Evolutionary conservation across 129 eudicot genomes (phyloP).

Genomic region (Escallonia rubra): DNA sequence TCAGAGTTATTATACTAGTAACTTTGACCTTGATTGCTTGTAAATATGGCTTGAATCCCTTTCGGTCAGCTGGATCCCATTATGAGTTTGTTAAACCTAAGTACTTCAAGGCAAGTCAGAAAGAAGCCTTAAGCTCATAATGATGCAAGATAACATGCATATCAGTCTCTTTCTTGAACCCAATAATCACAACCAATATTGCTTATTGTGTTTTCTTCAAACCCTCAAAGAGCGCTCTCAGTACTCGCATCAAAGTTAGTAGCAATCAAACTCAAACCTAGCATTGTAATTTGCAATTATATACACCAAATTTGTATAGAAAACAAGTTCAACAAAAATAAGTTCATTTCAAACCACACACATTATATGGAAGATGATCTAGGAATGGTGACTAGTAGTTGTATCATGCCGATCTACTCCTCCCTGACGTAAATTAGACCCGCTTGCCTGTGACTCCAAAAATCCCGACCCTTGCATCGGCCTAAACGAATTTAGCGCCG

Average conservation of each 20-base stretch:
- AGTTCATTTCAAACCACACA: slow-evolving; percentile 6
- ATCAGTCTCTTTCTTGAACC: neutral
- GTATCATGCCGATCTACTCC: slow-evolving; percentile 13
- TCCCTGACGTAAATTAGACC: neutral
- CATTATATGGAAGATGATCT: neutral
- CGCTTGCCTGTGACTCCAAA: slow-evolving; percentile 15
- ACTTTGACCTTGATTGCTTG: no score
- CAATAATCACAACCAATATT: neutral
- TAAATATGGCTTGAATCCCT: no score
- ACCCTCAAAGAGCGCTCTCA: neutral
- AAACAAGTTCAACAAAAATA: neutral
- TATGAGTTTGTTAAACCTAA: neutral
- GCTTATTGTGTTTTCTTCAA: neutral
- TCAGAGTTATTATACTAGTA: no score
- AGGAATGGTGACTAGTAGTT: neutral
- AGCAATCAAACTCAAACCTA: slow-evolving; percentile 2
- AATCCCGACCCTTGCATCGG: slow-evolving; percentile 24
- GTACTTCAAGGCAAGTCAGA: neutral
- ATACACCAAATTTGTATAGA: neutral
- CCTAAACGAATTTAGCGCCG: slow-evolving; percentile 33
- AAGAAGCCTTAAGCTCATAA: neutral
- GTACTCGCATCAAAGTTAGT: neutral
- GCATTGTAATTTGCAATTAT: slow-evolving; percentile 5
- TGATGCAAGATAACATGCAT: neutral
- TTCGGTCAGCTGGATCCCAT: neutral